Percentiles rank a stretch among this genome's conserved stretches.
Conservation (phyloP, 2,329 filamentous ascomycete species). For the Coleophoma eucalyptorum region DNA sequence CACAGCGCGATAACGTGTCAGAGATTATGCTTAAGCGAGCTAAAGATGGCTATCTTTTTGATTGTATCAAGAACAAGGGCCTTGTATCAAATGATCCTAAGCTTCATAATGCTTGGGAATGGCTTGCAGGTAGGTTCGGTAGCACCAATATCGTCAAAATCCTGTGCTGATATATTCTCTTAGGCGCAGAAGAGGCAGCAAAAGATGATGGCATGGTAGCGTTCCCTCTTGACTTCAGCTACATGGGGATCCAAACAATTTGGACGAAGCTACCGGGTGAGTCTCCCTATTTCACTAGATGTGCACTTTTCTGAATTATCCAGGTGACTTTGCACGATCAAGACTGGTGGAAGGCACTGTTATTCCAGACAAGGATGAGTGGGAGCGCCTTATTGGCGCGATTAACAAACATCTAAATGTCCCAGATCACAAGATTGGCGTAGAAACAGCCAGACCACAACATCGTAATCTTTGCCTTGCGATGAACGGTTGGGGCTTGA, state of each 20-base stretch:
- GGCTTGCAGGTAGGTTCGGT: constrained; percentile 57
- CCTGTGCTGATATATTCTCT: not conserved
- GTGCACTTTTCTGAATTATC: not conserved
- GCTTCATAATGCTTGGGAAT: constrained; percentile 77
- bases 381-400: constrained; percentile 58
- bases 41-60: constrained; percentile 58
- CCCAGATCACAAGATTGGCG: constrained; percentile 56
- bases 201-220: constrained; percentile 67
- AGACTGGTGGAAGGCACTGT: constrained; percentile 42
- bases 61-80: constrained; percentile 60
- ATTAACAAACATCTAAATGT: constrained; percentile 61
- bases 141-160: not conserved
- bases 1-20: constrained; percentile 26
- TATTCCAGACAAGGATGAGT: constrained; percentile 42
- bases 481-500: constrained; percentile 68
- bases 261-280: constrained; percentile 68
- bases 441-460: constrained; percentile 59
- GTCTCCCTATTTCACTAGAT: constrained; percentile 8
- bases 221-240: constrained; percentile 67
- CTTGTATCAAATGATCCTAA: constrained; percentile 70
- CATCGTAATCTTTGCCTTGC: constrained; percentile 73
- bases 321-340: constrained; percentile 44
- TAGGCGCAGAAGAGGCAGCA: constrained; percentile 61
- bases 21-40: constrained; percentile 57
- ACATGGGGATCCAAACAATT: constrained; percentile 68